These are phyloP conservation scores for Achaetomiella virescens DNA, from an alignment of 495 filamentous ascomycete species.

Conservation along the genomic window DNA sequence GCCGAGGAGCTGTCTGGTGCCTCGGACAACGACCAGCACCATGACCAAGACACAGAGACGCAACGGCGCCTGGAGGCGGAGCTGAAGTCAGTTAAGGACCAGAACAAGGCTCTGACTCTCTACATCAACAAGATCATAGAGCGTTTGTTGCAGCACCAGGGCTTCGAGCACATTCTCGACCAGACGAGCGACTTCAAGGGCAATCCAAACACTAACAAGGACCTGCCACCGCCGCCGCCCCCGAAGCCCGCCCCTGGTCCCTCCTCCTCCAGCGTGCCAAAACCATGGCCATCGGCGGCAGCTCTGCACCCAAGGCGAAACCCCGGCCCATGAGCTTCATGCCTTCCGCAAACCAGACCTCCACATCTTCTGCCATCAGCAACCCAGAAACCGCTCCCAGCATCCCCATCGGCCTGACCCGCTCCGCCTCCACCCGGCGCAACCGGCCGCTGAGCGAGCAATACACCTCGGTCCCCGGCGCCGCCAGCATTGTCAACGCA, in stretches of 20 bases:
- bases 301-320: conserved; percentile 38
- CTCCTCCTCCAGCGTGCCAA: conserved; percentile 74
- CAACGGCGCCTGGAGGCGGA: conserved; percentile 69
- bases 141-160: conserved; percentile 84
- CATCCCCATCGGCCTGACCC: conserved; percentile 62
- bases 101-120: conserved; percentile 92
- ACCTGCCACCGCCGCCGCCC: conserved; percentile 73
- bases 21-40: conserved; percentile 48
- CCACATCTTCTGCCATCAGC: conserved; percentile 37
- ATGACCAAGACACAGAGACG: conserved; percentile 51
- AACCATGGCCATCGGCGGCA: conserved; percentile 52
- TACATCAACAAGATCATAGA: conserved; percentile 99
- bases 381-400: conserved; percentile 79
- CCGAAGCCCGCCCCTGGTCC: conserved; percentile 48
- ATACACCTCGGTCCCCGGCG: conserved; percentile 52
- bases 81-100: conserved; percentile 74
- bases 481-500: conserved; percentile 68
- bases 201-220: conserved; percentile 61
- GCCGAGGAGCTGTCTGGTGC: conserved; percentile 80
- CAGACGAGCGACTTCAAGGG: conserved; percentile 55
- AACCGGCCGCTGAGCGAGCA: conserved; percentile 65
- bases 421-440: conserved; percentile 55
- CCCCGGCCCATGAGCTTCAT: conserved; percentile 59
- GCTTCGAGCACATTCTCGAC: conserved; percentile 88
- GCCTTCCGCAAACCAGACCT: conserved; percentile 32